Evolutionary conservation across 2,329 filamentous ascomycete genomes (phyloP).

Genomic region (Aureobasidium namibiae): DNA sequence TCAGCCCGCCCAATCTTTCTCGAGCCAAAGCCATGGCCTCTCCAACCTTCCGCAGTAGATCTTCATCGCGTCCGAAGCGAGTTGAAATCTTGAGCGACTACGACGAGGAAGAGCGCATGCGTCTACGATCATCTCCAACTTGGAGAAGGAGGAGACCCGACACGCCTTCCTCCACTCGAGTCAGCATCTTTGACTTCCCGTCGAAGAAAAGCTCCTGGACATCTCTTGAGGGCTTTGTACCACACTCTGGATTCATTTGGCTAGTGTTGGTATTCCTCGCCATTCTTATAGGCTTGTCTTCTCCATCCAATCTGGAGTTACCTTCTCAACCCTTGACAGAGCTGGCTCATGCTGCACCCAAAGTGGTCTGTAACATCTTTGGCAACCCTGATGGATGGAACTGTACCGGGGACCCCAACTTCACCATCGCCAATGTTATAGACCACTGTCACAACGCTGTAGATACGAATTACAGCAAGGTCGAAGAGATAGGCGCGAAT

Average conservation of each 20-base stretch:
- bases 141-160: neutral
- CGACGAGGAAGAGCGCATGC: neutral
- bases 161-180: neutral
- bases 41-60: neutral
- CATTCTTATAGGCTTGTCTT: neutral
- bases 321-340: too few relatives aligned
- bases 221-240: neutral
- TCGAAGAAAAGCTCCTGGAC: neutral
- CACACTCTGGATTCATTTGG: neutral
- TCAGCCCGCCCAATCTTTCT: neutral
- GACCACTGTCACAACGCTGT: neutral
- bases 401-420: neutral
- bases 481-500: neutral
- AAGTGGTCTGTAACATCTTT: neutral
- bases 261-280: neutral
- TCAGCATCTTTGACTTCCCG: neutral
- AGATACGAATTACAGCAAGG: neutral
- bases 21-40: neutral
- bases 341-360: neutral
- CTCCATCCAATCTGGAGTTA: neutral
- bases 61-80: neutral
- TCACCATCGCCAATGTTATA: neutral
- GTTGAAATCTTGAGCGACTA: neutral
- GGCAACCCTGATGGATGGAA: neutral
- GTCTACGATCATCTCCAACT: neutral